These are phyloP conservation scores for Calonectria pseudoturangicola DNA, from an alignment of 2,329 filamentous ascomycete species.

Conservation along the genomic window DNA sequence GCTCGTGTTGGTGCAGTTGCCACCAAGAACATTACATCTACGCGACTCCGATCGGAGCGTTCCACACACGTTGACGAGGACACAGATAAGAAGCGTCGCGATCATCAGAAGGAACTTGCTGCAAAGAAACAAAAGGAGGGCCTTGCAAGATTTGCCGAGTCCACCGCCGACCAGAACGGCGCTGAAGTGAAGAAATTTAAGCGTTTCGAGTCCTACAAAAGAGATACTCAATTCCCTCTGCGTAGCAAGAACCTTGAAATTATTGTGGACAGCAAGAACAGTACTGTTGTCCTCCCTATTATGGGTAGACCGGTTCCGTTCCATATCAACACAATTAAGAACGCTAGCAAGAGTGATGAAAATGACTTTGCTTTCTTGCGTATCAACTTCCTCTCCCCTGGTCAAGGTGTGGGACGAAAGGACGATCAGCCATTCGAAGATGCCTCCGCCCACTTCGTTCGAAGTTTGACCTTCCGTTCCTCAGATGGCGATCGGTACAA, in stretches of 20 bases:
- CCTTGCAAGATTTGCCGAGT: slow-evolving; percentile 88
- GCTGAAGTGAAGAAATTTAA: slow-evolving; percentile 99
- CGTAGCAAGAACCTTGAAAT: slow-evolving; percentile 91
- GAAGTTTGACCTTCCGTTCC: slow-evolving; percentile 95
- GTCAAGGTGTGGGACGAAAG: slow-evolving; percentile 96
- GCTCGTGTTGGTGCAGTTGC: slow-evolving; percentile 89
- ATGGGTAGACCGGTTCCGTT: slow-evolving; percentile 98
- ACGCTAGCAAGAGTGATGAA: slow-evolving; percentile 97
- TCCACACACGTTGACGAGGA: slow-evolving; percentile 92
- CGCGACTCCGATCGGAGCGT: slow-evolving; percentile 92
- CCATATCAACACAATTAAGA: slow-evolving; percentile 98
- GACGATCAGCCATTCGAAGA: slow-evolving; percentile 99
- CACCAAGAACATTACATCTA: slow-evolving; percentile 96
- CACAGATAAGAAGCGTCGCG: slow-evolving; percentile 88
- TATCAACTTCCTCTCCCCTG: slow-evolving; percentile 97
- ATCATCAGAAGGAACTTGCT: slow-evolving; percentile 93
- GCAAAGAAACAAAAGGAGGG: slow-evolving; percentile 93
- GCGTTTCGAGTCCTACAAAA: slow-evolving; percentile 98
- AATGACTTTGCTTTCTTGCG: slow-evolving; percentile 94
- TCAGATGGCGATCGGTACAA: slow-evolving; percentile 91
- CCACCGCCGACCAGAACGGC: slow-evolving; percentile 88
- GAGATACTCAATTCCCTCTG: slow-evolving; percentile 92
- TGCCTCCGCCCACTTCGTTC: slow-evolving; percentile 93
- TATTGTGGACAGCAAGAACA: slow-evolving; percentile 92
- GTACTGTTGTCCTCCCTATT: slow-evolving; percentile 93